Conservation (phyloP, 2,329 filamentous ascomycete species). For the Malbranchea cinnamomea region DNA sequence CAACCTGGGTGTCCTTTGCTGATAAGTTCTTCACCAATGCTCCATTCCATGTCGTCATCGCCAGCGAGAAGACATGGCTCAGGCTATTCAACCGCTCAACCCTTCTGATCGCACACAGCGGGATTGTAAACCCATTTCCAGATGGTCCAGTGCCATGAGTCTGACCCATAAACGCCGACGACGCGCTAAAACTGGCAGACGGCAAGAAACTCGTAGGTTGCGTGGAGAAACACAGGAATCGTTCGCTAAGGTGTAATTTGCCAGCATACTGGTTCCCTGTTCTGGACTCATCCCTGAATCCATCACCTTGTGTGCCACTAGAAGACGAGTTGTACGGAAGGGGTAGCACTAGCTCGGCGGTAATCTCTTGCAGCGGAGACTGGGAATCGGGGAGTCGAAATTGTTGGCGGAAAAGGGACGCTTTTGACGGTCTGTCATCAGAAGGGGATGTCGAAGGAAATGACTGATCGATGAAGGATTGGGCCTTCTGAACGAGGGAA, state of each 20-base stretch:
- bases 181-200: slow-evolving; percentile 62
- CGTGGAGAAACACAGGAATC: slow-evolving; percentile 93
- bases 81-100: slow-evolving; percentile 90
- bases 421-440: slow-evolving; percentile 75
- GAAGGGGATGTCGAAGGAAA: slow-evolving; percentile 56
- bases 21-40: slow-evolving; percentile 39
- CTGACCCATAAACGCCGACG: slow-evolving; percentile 76
- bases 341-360: slow-evolving; percentile 81
- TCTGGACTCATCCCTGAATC: slow-evolving; percentile 40
- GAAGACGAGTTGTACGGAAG: slow-evolving; percentile 43
- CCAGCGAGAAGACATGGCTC: slow-evolving; percentile 80
- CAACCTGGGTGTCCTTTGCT: slow-evolving; percentile 30
- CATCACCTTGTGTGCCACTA: slow-evolving; percentile 44
- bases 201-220: slow-evolving; percentile 75
- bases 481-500: slow-evolving; percentile 86
- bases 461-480: slow-evolving; percentile 84
- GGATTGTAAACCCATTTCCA: slow-evolving; percentile 90
- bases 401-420: slow-evolving; percentile 84
- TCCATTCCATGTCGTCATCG: slow-evolving; percentile 88
- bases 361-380: slow-evolving; percentile 89
- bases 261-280: slow-evolving; percentile 76
- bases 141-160: slow-evolving; percentile 85
- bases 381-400: slow-evolving; percentile 89
- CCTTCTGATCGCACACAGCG: slow-evolving; percentile 75
- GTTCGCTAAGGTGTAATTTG: slow-evolving; percentile 84